A percentile compares a stretch with the other conserved stretches of the same genome.
These are phyloP conservation scores for Epithele typhae DNA, from an alignment of 768 basidiomycete genomes.

Conservation along the genomic window DNA sequence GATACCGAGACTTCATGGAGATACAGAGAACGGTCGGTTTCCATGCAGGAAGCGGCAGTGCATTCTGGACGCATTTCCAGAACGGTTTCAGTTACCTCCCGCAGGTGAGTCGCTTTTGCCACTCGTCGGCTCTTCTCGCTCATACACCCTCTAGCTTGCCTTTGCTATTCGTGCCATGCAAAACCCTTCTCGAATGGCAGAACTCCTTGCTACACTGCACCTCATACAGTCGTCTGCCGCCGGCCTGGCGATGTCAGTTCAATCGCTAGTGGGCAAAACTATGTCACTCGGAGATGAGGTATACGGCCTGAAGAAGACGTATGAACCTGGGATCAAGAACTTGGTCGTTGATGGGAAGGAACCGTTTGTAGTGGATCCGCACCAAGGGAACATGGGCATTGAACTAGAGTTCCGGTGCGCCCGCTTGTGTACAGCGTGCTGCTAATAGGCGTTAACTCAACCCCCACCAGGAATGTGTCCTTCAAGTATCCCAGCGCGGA, in stretches of 20 bases:
- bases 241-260: constrained; percentile 5
- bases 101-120: too few species aligned
- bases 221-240: constrained; percentile 26
- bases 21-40: constrained; percentile 25
- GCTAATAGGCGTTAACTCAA: neutral
- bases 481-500: constrained; percentile 61
- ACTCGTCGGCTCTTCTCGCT: too few species aligned
- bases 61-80: neutral
- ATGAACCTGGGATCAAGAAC: too few species aligned
- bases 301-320: too few species aligned
- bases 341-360: too few species aligned
- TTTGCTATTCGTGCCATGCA: constrained; percentile 20
- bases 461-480: constrained; percentile 52
- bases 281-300: too few species aligned
- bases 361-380: too few species aligned
- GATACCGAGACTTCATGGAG: constrained; percentile 34
- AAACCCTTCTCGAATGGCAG: constrained; percentile 16
- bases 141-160: too few species aligned
- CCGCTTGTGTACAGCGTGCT: too few species aligned
- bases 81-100: neutral
- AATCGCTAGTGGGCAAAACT: too few species aligned
- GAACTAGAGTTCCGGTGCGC: constrained; percentile 53
- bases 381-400: constrained; percentile 39
- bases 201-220: constrained; percentile 26
- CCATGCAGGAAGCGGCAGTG: neutral